phyloP scores from a whole-genome alignment of 768 basidiomycete genomes.

The Tylopilus sp. region DNA sequence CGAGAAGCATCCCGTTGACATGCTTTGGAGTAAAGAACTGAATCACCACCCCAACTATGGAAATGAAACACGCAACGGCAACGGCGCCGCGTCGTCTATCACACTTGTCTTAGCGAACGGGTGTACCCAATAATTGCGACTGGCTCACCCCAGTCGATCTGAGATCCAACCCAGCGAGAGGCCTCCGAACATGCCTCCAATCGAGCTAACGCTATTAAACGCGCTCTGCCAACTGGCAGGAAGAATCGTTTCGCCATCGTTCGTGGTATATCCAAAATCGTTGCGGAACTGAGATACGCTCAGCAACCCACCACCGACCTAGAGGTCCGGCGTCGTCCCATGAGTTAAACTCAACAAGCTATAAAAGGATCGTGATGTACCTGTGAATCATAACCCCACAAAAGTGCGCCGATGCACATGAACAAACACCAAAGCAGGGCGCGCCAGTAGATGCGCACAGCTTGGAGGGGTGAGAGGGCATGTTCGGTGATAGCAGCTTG shows the following conservation, averaged over 20 bases:
- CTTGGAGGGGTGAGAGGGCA: conserved; percentile 17
- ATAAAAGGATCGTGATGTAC: conserved; percentile 14
- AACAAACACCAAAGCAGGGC: conserved; percentile 25
- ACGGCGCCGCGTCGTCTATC: conserved; percentile 25
- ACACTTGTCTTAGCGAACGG: neutral
- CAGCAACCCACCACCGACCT: conserved; percentile 22
- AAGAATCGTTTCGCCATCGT: conserved; percentile 7
- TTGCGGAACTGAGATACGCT: conserved; percentile 23
- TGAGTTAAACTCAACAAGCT: conserved; percentile 3
- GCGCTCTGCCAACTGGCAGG: conserved; percentile 29
- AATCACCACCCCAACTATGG: conserved; percentile 21
- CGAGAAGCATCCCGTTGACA: conserved; percentile 22
- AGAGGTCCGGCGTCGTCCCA: neutral
- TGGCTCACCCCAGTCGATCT: conserved; percentile 18
- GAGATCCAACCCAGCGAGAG: conserved; percentile 23
- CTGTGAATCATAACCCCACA: conserved; percentile 27
- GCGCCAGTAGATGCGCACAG: conserved; percentile 24
- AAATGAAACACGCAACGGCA: conserved; percentile 18
- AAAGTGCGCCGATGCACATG: conserved; percentile 21
- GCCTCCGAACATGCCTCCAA: conserved; percentile 28
- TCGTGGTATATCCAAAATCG: conserved; percentile 21
- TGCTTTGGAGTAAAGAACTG: conserved; percentile 25
- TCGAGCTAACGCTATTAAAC: conserved; percentile 23
- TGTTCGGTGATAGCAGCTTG: conserved; percentile 21
- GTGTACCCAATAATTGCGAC: neutral